Conservation (phyloP, 2,329 filamentous ascomycete species). For the Fusarium temperatum region DNA sequence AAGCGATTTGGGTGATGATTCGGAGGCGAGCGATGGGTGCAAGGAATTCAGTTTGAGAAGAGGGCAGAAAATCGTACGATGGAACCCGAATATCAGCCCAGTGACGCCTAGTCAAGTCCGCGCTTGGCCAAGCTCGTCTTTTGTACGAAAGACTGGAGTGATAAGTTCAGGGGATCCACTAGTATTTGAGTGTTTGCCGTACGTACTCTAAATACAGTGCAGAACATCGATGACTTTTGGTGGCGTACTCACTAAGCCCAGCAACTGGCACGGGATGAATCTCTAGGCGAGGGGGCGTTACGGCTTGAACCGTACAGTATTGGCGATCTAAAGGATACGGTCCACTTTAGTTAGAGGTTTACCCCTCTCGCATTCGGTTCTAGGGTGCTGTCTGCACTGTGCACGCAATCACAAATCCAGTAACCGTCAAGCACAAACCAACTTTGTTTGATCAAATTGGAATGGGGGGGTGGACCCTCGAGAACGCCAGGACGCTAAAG, state of each 20-base stretch:
- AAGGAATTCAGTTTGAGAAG: conserved; percentile 43
- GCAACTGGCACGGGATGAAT: not conserved
- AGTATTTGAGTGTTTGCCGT: not conserved
- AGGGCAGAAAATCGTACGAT: conserved; percentile 46
- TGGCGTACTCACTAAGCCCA: not conserved
- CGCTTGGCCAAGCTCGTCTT: conserved; percentile 36
- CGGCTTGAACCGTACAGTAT: conserved; percentile 6
- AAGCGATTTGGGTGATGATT: conserved; percentile 31
- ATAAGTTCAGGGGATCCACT: conserved; percentile 27
- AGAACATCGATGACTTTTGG: not conserved
- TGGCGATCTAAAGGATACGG: not conserved
- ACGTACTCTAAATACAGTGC: conserved; percentile 25
- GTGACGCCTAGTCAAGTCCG: conserved; percentile 35
- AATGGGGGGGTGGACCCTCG: not conserved
- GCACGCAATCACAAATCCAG: not conserved
- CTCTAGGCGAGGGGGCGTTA: not conserved
- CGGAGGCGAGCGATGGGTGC: conserved; percentile 36
- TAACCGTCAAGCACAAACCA: conserved; percentile 1
- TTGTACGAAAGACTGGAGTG: conserved; percentile 6
- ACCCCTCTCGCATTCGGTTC: conserved; percentile 6
- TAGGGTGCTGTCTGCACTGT: conserved; percentile 2
- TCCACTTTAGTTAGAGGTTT: not conserved
- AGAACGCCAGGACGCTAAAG: not conserved
- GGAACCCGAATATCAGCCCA: conserved; percentile 44
- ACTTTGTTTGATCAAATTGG: not conserved